phyloP scores from a whole-genome alignment of 2,329 filamentous ascomycete genomes.

The Thelonectria olida region DNA sequence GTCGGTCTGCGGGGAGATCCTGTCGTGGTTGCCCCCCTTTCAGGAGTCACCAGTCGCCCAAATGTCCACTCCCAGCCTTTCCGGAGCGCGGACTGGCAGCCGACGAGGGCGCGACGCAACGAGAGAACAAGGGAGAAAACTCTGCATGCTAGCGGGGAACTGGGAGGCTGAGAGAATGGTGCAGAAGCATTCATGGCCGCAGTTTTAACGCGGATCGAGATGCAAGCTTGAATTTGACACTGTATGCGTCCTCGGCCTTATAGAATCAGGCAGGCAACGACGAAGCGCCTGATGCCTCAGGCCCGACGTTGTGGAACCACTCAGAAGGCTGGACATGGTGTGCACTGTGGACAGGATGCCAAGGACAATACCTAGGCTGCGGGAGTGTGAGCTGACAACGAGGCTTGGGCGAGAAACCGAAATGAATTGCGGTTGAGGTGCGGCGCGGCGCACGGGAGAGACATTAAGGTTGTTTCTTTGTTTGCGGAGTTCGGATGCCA shows the following conservation, averaged over 20 bases:
- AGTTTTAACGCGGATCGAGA: neutral
- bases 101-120: slow-evolving; percentile 6
- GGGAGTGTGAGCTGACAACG: neutral
- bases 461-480: slow-evolving; percentile 15
- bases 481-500: slow-evolving; percentile 1
- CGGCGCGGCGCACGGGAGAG: neutral
- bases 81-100: neutral
- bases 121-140: slow-evolving; percentile 33
- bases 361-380: neutral
- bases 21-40: neutral
- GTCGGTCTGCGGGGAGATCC: slow-evolving; percentile 6
- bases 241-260: slow-evolving; percentile 19
- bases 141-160: slow-evolving; percentile 23
- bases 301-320: slow-evolving; percentile 1
- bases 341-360: neutral
- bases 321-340: neutral
- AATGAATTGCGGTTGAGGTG: neutral
- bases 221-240: slow-evolving; percentile 7
- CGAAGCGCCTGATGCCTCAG: slow-evolving; percentile 13
- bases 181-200: neutral
- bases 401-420: neutral
- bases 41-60: slow-evolving; percentile 10
- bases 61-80: neutral
- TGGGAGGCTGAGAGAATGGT: slow-evolving; percentile 9
- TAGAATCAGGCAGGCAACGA: slow-evolving; percentile 9